Evolutionary conservation across 768 basidiomycete species (phyloP).

Genomic region (Pulveroboletus ravenelii): DNA sequence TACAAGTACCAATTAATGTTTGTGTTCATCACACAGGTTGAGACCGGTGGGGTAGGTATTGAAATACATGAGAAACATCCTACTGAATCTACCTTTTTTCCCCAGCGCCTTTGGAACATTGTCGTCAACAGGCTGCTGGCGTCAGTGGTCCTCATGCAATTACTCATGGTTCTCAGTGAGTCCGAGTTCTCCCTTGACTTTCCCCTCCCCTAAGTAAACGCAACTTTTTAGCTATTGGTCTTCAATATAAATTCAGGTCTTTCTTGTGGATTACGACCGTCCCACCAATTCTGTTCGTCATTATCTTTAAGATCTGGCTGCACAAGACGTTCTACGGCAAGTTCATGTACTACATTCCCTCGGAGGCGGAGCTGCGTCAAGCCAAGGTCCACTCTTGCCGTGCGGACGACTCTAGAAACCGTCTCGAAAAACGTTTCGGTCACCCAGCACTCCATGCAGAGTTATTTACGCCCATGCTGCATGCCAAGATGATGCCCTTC

Average conservation of each 20-base stretch:
- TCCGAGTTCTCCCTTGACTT: conserved; percentile 5
- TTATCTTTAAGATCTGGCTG: conserved; percentile 83
- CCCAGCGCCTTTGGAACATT: conserved; percentile 89
- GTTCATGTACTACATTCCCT: conserved; percentile 84
- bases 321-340: conserved; percentile 56
- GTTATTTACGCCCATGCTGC: conserved; percentile 84
- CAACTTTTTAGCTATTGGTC: conserved; percentile 64
- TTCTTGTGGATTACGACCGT: conserved; percentile 77
- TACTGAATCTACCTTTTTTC: background rate
- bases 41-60: conserved; percentile 82
- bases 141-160: conserved; percentile 81
- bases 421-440: conserved; percentile 88
- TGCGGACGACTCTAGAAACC: conserved; percentile 64
- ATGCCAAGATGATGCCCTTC: conserved; percentile 79
- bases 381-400: conserved; percentile 77
- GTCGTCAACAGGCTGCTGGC: conserved; percentile 82
- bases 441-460: conserved; percentile 89
- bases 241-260: conserved; percentile 70
- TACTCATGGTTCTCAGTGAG: conserved; percentile 82
- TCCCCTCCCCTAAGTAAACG: background rate
- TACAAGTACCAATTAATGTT: conserved; percentile 99
- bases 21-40: conserved; percentile 82
- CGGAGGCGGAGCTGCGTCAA: conserved; percentile 66
- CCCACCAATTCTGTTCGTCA: conserved; percentile 79
- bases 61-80: background rate